Base-by-base conservation (phyloP, 2,329 filamentous ascomycete species). In the Sarocladium brachiariae region DNA sequence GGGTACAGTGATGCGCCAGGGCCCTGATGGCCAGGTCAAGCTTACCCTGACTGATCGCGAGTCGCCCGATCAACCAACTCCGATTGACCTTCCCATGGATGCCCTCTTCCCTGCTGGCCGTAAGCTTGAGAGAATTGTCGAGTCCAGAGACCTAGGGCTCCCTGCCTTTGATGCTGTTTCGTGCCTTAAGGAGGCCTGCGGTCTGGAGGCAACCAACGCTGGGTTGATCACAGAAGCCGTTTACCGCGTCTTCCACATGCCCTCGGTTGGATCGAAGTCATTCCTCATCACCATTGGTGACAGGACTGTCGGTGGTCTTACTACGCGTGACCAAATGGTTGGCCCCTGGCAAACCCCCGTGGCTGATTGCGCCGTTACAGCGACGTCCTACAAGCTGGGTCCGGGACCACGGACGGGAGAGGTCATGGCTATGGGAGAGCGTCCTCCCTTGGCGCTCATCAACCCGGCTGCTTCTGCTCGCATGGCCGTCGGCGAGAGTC, bases 271-370 rank as follows among this genome's bases (percentile, higher is more conserved):
- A n/a, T 96, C 91, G 19, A 97, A 97, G 70, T 90, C 86, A 19
- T 99, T 97, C 74, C 76, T 99, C 33, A 96, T 99, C 62, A 97
- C 93, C 2, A 99, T 97, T 57, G 91, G 87, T 47, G 93, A 97
- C 67, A 82, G 93, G 55, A 89, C 87, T 24, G 91, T 97, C 25
- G 92, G 92, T 56, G 93, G 92, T 48, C 76, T 97, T 52, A 90
- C 89, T 7, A 83, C 86, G 9, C 81, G 91, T 56, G 93, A 97
- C 63, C 93, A 97, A 67, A 91, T 97, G 81, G 92, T 96, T 50
- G 93, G 93, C 1, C 89, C 88, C 48, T 97, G 92, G 92, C 93
- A 97, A 66, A 87, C 85, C 11, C 93, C 93, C 2, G 90, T 97
- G 13, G 85, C 93, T 3, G 91, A 99, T 66, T 91, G 95, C 45